Evolutionary conservation across 2,329 filamentous ascomycete genomes (phyloP), one percentile per base, ranked within the genome.

Genomic region (Ophiostoma sp.): DNA sequence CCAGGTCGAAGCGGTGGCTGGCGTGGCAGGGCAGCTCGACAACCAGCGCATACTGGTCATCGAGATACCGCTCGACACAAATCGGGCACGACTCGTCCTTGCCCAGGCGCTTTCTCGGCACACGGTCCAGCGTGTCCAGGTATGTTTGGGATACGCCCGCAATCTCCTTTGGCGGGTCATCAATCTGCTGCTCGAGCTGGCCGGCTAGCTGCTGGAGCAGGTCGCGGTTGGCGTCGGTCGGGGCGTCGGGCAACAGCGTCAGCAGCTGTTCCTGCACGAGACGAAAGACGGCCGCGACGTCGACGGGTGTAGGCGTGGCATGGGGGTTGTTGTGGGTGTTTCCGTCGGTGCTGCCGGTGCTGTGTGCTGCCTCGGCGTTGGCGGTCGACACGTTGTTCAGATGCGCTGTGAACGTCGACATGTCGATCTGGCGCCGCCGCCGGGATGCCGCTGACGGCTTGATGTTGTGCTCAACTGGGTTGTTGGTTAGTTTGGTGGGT

Each of bases 391-490:
- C 80, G 73, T 84, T 83, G 77, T 84, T 79, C 72, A 88, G 84
- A 76, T 86, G 84, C 70, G 85, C 83, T 75, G 80, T 84, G 80
- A 89, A 89, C 72, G 84, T 85, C 68, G 86, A 83, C 87, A 90
- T 90, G 80, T 89, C 86, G 72, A 86, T 79, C 76, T 85, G 85
- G 57, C 87, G 86, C 11, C 82, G 81, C 67, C 80, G 79, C 71
- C 80, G 79, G 67, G 79, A 77, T 33, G 78, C 76, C 67, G 82
- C 73, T 39, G 79, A 65, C 71, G 82, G 77, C 74, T 84, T 82
- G 78, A 89, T 86, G 77, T 86, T 86, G 80, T 90, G 87, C 77
- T 90, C 87, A 77, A 90, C 87, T 90, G 73, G 27, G 27, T 31
- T 31, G 31, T 36, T 10, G 6, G 60, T 52, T 31, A 68, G 69